Evolutionary conservation across 140 eudicot species (phyloP), one percentile per base, ranked within the genome.

Genomic region (Ambrosia hybrid): DNA sequence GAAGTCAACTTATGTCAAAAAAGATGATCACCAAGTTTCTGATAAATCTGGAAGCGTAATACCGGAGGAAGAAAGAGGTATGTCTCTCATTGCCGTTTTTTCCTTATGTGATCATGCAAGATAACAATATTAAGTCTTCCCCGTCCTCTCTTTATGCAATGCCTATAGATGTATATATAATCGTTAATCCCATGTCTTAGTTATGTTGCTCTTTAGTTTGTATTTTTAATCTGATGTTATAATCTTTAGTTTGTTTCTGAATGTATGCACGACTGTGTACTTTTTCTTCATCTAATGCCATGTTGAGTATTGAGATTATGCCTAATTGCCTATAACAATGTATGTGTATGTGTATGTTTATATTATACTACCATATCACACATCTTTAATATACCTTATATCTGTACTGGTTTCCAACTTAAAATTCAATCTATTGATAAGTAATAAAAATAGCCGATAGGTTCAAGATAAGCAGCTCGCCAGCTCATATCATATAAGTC

Each of bases 31-130:
- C 59, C 83, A 76, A 68, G 77, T 59, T 15, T 71, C 73, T 52
- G 96, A 84, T 33, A 89, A 82, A 74, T 75, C 84, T 38, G 85
- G 83, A 76, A 73, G 51, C 82, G 88, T 81, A 68, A 62, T 78
- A 51, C 61, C 70, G 51, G 88, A 79, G 70, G 85, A 78, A 48
- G 94, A 81, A 73, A 83, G 53, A 51, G 92, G 89, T 90, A 87
- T 70, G 77, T 30, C 49, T 68, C 46, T 41, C 46, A 41, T 41
- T 41, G 9, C 46, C 46, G 46, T 41, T 41, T 39, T 41, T 5
- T 41, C 5, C 1, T 63, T 38, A 13, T 16, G 14, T 11, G 64
- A 70, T 39, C 57, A n/a, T 59, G 1, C 26, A 75, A 10, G 37
- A 4, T 16, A 17, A 21, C 30, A 21, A 21, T 21, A 21, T 21